Base-by-base conservation (phyloP, 139 green algal species). In the Volvox africanus region DNA sequence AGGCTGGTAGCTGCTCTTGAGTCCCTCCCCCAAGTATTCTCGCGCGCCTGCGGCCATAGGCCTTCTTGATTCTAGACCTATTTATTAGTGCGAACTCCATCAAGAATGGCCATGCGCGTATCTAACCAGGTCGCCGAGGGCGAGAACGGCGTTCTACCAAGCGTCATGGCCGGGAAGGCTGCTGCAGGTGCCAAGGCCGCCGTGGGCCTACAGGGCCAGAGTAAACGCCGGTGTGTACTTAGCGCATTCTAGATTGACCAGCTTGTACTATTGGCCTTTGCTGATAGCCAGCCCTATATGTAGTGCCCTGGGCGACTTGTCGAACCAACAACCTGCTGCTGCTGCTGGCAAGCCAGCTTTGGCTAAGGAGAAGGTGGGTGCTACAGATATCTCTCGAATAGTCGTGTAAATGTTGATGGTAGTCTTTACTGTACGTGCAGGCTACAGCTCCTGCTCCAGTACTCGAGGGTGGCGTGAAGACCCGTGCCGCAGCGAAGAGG, bases 361-460 rank as follows among this genome's bases (percentile, higher is more conserved):
- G 11, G 86, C 14, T 55, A 84, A 90, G 86, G 73, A 90, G 69
- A 90, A 90, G 86, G 86, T 90, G 37, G 50, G 80, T 84, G 37
- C 37, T 61, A 61, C 65, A 73, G 16, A 73, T 55, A 55, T 55
- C 44, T 55, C 9, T 9, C 44, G 44, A 55, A 55, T 55, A 55
- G 44, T 55, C 44, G 44, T 55, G 44, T 55, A 14, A 14, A 14
- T 9, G 9, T 55, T 55, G 44, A 28, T 13, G 35, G 30, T n/a
- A 44, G 19, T 65, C 65, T 79, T 80, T 61, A 44, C 85, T 73
- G 37, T 71, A 13, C 30, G 30, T 16, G 50, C 87, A 91, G 71
- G 87, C 76, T 82, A 86, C 87, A 80, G 76, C 35, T 28, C 76
- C 55, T 1, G 76, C 14, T 36, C 30, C 71, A 1, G 50, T n/a